Evolutionary conservation across 2,329 filamentous ascomycete genomes (phyloP), one percentile per base, ranked within the genome.

Genomic region (Xylogone sp.): DNA sequence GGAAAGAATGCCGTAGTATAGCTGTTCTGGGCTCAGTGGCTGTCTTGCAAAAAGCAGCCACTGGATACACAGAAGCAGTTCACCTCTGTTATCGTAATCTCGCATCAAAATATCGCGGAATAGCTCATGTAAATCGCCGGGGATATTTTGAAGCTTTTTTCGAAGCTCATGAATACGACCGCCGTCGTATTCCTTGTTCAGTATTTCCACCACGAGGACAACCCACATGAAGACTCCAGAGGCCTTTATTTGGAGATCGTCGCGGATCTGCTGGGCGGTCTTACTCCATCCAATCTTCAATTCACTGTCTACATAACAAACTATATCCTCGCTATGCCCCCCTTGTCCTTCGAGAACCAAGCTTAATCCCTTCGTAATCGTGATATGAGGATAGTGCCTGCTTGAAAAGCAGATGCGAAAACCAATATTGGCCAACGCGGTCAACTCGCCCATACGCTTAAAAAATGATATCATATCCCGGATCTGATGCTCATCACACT

Each of bases 11-110:
- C 73, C 71, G 62, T 68, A 70, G 53, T 76, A 79, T 0, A 79
- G 66, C 54, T 83, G 71, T 1, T 68, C 54, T 0, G 64, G 71
- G 0, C 42, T 65, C 0, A 83, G 50, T 0, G 79, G 75, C 0
- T 63, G 53, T 3, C 61, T 65, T 0, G 79, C 68, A 24, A 71
- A 82, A 0, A 83, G 62, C 0, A 84, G 64, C 75, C 75, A 83
- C 10, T 75, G 70, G 24, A 0, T 83, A 20, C 71, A 79, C 0
- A 77, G 59, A 0, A 69, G 50, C 0, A 81, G 54, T 0, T 71
- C 64, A 0, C 71, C 60, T 50, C 62, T 62, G 3, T 76, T 66
- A 2, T 5, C 12, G n/a, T 16, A 10, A 12, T 48, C 52, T 45
- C 49, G 27, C 3, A 52, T 70, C 2, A 84, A 50, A 0, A 84